Conservation (phyloP, 176 grass and related monocot species). For the Oryza longistaminata region DNA sequence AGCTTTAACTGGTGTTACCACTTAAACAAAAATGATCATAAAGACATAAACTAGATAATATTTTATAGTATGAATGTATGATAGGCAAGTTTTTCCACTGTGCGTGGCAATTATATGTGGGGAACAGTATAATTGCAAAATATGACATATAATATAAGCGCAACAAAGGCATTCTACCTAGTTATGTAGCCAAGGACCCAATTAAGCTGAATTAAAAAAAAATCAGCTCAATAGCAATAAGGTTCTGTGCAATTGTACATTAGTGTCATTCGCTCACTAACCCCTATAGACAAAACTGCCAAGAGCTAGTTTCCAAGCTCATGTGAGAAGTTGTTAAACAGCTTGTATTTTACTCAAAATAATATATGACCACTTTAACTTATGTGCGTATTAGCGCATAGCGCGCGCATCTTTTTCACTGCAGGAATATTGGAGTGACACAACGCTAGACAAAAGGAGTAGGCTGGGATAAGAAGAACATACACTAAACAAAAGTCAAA, state of each 20-base stretch:
- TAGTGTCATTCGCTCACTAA: background rate
- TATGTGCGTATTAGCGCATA: too few species aligned
- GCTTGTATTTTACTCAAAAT: constrained; percentile 1
- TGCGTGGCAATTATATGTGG: too few species aligned
- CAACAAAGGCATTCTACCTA: background rate
- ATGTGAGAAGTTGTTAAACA: background rate
- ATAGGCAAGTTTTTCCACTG: background rate
- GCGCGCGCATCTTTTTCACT: too few species aligned
- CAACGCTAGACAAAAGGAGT: background rate
- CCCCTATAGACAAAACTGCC: background rate
- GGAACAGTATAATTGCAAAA: background rate
- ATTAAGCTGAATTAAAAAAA: background rate
- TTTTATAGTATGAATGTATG: background rate
- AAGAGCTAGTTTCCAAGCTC: background rate
- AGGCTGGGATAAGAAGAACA: background rate
- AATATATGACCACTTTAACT: constrained; percentile 14
- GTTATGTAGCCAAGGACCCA: background rate
- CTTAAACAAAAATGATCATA: constrained; percentile 1
- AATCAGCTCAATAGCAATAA: constrained; percentile 1
- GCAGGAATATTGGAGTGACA: background rate
- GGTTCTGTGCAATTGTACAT: background rate
- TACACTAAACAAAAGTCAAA: background rate
- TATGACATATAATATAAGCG: background rate
- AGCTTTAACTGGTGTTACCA: constrained; percentile 8
- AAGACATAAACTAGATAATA: background rate